phyloP scores from a whole-genome alignment of 2,329 filamentous ascomycete species.

The Phyllosticta paracitricarpa region DNA sequence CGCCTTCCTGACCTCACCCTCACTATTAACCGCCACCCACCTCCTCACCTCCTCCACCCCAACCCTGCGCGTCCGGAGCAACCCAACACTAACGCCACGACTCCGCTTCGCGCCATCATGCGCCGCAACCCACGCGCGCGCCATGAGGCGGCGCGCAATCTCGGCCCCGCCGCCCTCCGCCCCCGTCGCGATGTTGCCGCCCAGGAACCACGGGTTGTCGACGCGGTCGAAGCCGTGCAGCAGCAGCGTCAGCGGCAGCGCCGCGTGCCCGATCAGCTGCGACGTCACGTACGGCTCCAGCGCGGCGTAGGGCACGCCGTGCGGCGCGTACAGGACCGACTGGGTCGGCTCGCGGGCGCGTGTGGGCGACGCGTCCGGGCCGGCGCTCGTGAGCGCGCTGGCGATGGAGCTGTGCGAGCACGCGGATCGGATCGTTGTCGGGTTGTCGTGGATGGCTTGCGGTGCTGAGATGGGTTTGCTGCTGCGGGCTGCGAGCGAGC shows the following conservation, averaged over 20 bases:
- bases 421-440: neutral
- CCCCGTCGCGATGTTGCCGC: conserved; percentile 48
- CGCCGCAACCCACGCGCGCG: conserved; percentile 50
- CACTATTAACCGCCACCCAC: conserved; percentile 20
- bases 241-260: conserved; percentile 53
- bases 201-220: conserved; percentile 51
- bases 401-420: neutral
- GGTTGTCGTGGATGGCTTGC: conserved; percentile 20
- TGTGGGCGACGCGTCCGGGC: neutral
- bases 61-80: conserved; percentile 40
- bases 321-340: conserved; percentile 55
- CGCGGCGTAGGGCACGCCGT: conserved; percentile 47
- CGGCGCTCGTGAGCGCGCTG: neutral
- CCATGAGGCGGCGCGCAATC: conserved; percentile 44
- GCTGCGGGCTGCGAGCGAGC: neutral
- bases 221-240: conserved; percentile 55
- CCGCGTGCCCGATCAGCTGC: conserved; percentile 46
- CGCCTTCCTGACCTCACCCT: conserved; percentile 2
- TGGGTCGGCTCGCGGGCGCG: conserved; percentile 36
- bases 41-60: conserved; percentile 36
- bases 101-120: conserved; percentile 52
- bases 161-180: conserved; percentile 45
- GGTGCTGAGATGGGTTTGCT: conserved; percentile 17
- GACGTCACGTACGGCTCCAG: conserved; percentile 47
- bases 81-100: conserved; percentile 41